Base-by-base conservation (phyloP, 2,329 filamentous ascomycete species). In the Escovopsis sp. region DNA sequence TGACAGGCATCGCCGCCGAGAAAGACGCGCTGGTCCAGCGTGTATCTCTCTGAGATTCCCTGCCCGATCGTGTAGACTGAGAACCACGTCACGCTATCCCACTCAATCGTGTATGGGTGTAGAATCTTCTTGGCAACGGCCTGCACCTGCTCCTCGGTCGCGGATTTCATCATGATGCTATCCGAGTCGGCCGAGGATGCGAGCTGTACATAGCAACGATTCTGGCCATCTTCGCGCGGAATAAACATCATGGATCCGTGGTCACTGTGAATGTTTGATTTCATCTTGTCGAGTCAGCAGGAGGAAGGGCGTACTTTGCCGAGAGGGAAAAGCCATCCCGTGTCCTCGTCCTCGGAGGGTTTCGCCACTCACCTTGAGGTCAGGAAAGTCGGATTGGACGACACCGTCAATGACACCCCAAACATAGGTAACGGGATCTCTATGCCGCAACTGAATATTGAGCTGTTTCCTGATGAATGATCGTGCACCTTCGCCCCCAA, bases 161-260 rank as follows among this genome's bases (percentile, higher is more conserved):
- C 77, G 1, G 77, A 75, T 51, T 72, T 76, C 43, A 75, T 69
- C 1, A 76, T 75, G 48, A 74, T 66, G 64, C 73, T 79, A 49
- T 80, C 72, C 36, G 73, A 56, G 42, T 77, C 73, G 8, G 71
- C 74, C 3, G 74, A 77, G 2, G 73, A 75, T 7, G 71, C 70
- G 37, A 79, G 73, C 52, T 85, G 82, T 44, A 85, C 75, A 50
- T 84, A 80, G 15, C 83, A 70, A 26, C 82, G 70, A 40, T 83
- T 80, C 60, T 83, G 73, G 46, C 77, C 74, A 43, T 74, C 62
- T 56, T 85, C 81, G 23, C 81, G 70, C 1, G 83, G 83, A 44
- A 89, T 87, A 4, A 87, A 78, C 75, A 88, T 83, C 54, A 88
- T 79, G 15, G 81, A 85, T 2, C 83, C 82, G 44, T 80, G 68